Conservation (phyloP, 2,329 filamentous ascomycete genomes). For the Rutstroemia sp. region DNA sequence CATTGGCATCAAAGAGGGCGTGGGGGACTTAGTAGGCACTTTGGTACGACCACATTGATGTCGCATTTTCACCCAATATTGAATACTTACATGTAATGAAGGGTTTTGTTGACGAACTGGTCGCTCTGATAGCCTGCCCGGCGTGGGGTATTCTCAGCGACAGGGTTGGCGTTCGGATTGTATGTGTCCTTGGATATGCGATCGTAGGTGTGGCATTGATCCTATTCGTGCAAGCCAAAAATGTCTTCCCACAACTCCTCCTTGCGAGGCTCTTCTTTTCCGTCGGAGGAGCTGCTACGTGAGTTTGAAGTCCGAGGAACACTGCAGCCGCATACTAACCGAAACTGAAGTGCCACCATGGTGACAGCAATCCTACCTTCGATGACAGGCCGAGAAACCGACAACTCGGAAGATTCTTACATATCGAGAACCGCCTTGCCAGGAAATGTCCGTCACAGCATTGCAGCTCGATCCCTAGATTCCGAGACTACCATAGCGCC, state of each 20-base stretch:
- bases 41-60: slow-evolving; percentile 33
- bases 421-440: slow-evolving; percentile 11
- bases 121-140: slow-evolving; percentile 74
- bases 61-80: neutral
- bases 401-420: slow-evolving; percentile 18
- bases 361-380: slow-evolving; percentile 88
- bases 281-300: slow-evolving; percentile 83
- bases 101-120: slow-evolving; percentile 76
- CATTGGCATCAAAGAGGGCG: slow-evolving; percentile 63
- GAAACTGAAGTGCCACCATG: slow-evolving; percentile 65
- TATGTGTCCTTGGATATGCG: slow-evolving; percentile 69
- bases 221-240: slow-evolving; percentile 75
- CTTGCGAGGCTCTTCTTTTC: slow-evolving; percentile 83
- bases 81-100: slow-evolving; percentile 6
- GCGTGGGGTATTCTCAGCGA: slow-evolving; percentile 74
- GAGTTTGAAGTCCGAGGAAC: slow-evolving; percentile 26
- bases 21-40: slow-evolving; percentile 77
- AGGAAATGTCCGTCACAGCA: slow-evolving; percentile 41
- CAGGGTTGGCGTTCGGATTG: slow-evolving; percentile 65
- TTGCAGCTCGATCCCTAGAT: slow-evolving; percentile 59
- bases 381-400: slow-evolving; percentile 40
- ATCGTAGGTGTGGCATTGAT: slow-evolving; percentile 73
- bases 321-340: slow-evolving; percentile 7
- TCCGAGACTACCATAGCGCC: slow-evolving; percentile 72
- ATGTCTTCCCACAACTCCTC: slow-evolving; percentile 83